Base-by-base conservation (phyloP, 2,329 filamentous ascomycete species). In the Trichocomaceae sp. region DNA sequence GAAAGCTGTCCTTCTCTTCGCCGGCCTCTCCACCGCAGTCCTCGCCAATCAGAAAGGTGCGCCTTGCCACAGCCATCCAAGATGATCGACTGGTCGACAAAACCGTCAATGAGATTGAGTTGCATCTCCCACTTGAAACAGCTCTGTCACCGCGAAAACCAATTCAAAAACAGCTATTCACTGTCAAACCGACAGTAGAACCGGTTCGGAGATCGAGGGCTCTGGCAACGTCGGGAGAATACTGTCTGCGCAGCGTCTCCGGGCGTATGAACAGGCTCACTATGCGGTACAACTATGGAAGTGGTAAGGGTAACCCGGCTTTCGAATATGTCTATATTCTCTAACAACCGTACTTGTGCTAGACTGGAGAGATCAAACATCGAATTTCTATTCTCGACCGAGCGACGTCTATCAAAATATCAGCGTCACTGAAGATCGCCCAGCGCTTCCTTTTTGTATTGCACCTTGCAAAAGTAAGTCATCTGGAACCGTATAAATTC, bases 391-490 rank as follows among this genome's bases (percentile, higher is more conserved):
- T 64, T 82, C 79, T 35, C 71, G 73, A 31, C 74, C 82, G 6
- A 72, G 76, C 9, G 83, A 86, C 62, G 64, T 72, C 15, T 75
- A 84, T 62, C 65, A 69, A 15, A 78, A 80, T 55, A 63, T 71
- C 29, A 75, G 74, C 37, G 62, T 66, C 33, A 61, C 67, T 5
- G 66, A 67, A 7, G 68, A 70, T 35, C 64, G 67, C 15, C 68
- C 75, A 44, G 75, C 79, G 1, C 70, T 87, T 35, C 85, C 85
- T 4, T 87, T 88, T 65, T 87, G 83, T 66, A 81, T 80, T 41
- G 76, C 81, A 44, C 77, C 80, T 56, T 86, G 84, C 67, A 85
- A 87, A 61, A 85, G 81, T 82, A 71, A 70, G 80, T 73, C 3
- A 20, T 26, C 13, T 6, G 15, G 3, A 1, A 19, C 45, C 42